Percentiles rank a stretch among this genome's conserved stretches.
Evolutionary conservation across 1,139 yeast genomes (phyloP).

Genomic region (Saccharomyces hybrid): DNA sequence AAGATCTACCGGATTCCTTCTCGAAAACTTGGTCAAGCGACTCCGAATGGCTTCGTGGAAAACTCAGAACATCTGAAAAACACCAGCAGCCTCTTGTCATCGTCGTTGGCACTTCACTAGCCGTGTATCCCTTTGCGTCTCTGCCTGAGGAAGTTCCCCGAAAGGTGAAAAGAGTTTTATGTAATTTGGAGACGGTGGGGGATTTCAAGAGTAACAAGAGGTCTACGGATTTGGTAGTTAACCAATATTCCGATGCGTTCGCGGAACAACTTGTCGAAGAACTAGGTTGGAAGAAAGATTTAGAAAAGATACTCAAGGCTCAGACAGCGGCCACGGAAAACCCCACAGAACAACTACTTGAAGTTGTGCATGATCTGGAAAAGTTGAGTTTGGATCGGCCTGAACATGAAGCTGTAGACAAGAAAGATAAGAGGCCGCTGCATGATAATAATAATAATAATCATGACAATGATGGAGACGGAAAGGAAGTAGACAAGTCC

Average conservation of each 20-base stretch:
- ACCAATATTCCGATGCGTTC: constrained; percentile 58
- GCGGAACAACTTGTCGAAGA: constrained; percentile 46
- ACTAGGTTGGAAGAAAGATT: constrained; percentile 60
- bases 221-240: constrained; percentile 49
- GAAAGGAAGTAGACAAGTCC: not conserved
- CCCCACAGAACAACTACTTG: constrained; percentile 17
- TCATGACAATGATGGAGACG: not conserved
- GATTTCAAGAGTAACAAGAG: constrained; percentile 49
- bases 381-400: constrained; percentile 4
- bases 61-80: constrained; percentile 7
- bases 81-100: constrained; percentile 58
- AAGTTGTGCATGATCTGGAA: constrained; percentile 13
- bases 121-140: constrained; percentile 84
- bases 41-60: constrained; percentile 17
- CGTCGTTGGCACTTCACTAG: constrained; percentile 86
- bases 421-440: not conserved
- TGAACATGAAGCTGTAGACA: not conserved
- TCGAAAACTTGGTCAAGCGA: constrained; percentile 68
- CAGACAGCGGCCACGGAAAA: constrained; percentile 14
- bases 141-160: constrained; percentile 58
- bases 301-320: constrained; percentile 33
- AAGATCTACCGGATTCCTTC: constrained; percentile 62
- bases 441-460: not conserved
- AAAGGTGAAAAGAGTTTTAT: constrained; percentile 49
- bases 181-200: constrained; percentile 75